Evolutionary conservation across 441 rosid genomes (phyloP).

Genomic region (Eutrema salsugineum): DNA sequence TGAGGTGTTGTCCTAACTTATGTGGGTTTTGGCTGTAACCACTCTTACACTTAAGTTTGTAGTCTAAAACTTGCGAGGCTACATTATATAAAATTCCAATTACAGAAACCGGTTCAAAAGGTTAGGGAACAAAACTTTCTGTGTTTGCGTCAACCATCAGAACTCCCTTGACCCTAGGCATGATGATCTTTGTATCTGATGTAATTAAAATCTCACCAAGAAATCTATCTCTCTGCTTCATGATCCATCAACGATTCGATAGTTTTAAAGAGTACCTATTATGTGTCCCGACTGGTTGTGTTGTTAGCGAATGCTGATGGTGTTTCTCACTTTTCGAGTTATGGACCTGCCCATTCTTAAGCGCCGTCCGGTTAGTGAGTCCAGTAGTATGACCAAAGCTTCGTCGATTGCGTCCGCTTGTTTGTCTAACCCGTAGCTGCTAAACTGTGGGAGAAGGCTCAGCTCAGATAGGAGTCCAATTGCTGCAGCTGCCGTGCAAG

Average conservation of each 20-base stretch:
- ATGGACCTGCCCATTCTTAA: slow-evolving; percentile 92
- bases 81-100: background rate
- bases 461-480: slow-evolving; percentile 69
- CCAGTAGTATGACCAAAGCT: slow-evolving; percentile 55
- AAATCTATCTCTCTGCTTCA: background rate
- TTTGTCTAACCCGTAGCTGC: slow-evolving; percentile 46
- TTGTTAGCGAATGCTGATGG: slow-evolving; percentile 37
- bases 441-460: slow-evolving; percentile 53
- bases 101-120: background rate
- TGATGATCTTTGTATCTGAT: background rate
- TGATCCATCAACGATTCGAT: background rate
- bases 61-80: background rate
- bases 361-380: slow-evolving; percentile 64
- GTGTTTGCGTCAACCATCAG: background rate
- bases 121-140: background rate
- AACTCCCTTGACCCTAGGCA: background rate
- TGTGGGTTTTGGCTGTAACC: background rate
- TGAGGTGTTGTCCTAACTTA: slow-evolving; percentile 14
- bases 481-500: slow-evolving; percentile 93
- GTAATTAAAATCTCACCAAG: background rate
- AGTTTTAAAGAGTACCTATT: background rate
- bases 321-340: slow-evolving; percentile 62
- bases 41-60: background rate
- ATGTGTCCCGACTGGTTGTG: background rate
- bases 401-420: slow-evolving; percentile 70